phyloP scores from a whole-genome alignment of 2,329 filamentous ascomycete genomes.

The Pseudocercospora vitis region DNA sequence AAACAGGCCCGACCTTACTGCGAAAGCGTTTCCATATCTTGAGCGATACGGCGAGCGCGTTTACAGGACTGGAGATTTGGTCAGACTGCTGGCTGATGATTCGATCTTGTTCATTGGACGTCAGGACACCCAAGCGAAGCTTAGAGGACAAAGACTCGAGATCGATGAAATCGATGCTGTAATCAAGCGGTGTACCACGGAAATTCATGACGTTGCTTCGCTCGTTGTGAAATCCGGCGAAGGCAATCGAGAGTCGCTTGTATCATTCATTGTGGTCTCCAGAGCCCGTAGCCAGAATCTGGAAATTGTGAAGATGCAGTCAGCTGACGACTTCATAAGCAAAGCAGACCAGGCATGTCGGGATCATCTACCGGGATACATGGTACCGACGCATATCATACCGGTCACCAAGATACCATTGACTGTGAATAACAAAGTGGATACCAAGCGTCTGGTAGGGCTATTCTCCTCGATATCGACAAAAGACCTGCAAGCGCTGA shows the following conservation, averaged over 20 bases:
- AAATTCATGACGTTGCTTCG: constrained; percentile 70
- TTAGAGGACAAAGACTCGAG: constrained; percentile 84
- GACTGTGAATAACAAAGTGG: constrained; percentile 86
- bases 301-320: constrained; percentile 40
- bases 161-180: constrained; percentile 88
- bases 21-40: constrained; percentile 71
- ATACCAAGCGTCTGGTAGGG: constrained; percentile 66
- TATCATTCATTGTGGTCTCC: constrained; percentile 64
- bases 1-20: constrained; percentile 73
- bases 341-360: constrained; percentile 59
- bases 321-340: constrained; percentile 26
- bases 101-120: constrained; percentile 86
- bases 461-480: constrained; percentile 64
- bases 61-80: constrained; percentile 87
- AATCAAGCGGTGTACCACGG: constrained; percentile 61
- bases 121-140: constrained; percentile 87
- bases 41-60: constrained; percentile 51
- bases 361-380: constrained; percentile 73
- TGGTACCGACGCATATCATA: constrained; percentile 85
- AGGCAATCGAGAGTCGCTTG: constrained; percentile 77
- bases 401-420: constrained; percentile 71
- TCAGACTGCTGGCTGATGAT: constrained; percentile 74
- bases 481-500: constrained; percentile 61
- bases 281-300: constrained; percentile 22
- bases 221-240: constrained; percentile 70